Base-by-base conservation (phyloP, 352 stramenopile species). In the Phytopythium litorale region DNA sequence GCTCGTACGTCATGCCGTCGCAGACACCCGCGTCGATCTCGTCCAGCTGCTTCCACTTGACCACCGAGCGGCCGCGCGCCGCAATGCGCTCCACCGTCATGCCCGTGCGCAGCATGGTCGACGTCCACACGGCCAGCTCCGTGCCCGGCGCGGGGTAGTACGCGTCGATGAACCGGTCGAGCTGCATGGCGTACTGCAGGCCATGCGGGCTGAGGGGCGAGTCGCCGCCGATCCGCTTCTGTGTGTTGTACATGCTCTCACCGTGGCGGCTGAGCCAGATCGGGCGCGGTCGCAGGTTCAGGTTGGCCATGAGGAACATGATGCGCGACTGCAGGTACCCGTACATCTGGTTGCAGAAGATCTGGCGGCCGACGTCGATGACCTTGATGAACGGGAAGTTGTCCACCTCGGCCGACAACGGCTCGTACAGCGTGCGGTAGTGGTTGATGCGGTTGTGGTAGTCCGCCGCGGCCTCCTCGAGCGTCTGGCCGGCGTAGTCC, bases 211-310 rank as follows among this genome's bases (percentile, higher is more conserved):
- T 98, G 8, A 99, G 75, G 25, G 90, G 88, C 21, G 90, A 84
- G 79, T 99, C 97, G 18, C 97, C 97, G 50, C 97, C 97, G 73
- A 99, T 99, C 32, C 97, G 95, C 59, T 97, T 98, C 67, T 98
- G 80, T 55, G 97, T 88, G 72, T 99, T 99, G 83, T 98, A 99
- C 79, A 98, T 94, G 37, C 91, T 98, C 81, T 99, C 95, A 40
- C 97, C 97, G 72, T 99, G 97, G 48, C 97, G 91, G 56, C 92
- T 98, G 45, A 99, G 84, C 81, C 97, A 99, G 71, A 99, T 99
- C 11, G 92, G 94, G 16, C 96, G 87, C 51, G 94, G 92, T 25
- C 96, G 82, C 21, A 97, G 88, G 63, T 98, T 94, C 46, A 99
- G 70, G 63, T 99, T 99, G 63, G 95, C 97, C 68, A 98, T 91